Evolutionary conservation across 2,329 filamentous ascomycete genomes (phyloP), one percentile per base, ranked within the genome.

Genomic region (Aspergillus niger): DNA sequence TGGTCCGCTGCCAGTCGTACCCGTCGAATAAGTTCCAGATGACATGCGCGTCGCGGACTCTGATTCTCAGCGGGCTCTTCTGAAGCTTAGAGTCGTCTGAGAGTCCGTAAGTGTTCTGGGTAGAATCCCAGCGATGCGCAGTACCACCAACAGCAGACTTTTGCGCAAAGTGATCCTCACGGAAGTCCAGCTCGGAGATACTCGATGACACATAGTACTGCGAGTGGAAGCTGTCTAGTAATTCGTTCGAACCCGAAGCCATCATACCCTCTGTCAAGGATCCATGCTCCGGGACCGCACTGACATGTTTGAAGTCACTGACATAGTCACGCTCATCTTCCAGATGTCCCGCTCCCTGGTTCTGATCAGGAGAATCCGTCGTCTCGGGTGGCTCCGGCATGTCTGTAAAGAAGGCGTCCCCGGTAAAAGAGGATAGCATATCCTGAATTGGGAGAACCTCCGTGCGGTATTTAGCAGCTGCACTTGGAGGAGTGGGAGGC

Each of bases 11-110:
- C 96, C 96, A 99, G 76, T 99, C 96, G 73, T 97, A 99, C 1
- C 95, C 95, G 79, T 99, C 95, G 75, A 95, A 97, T 1, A 99
- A 81, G 71, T 99, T 96, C 95, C 95, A 99, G 61, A 98, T 97
- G 55, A 97, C 81, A 72, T 98, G 92, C 5, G 97, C 89, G 71
- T 97, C 92, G 26, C 91, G 88, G 15, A 98, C 84, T 5, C 87
- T 87, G 2, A 97, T 82, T 64, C 87, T 88, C 13, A 99, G 78
- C 5, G 94, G 91, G 63, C 89, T 91, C 56, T 82, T 82, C 41
- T 83, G 82, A 8, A 88, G 80, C 63, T 89, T 86, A 8, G 79
- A 74, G 53, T 85, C 82, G 47, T 89, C 88, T 1, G 86, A 83
- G 44, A 83, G 80, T 57, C 90, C 88, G 68, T 95, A 95, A 1